Base-by-base conservation (phyloP, 2,329 filamentous ascomycete species). In the Trichoderma breve region DNA sequence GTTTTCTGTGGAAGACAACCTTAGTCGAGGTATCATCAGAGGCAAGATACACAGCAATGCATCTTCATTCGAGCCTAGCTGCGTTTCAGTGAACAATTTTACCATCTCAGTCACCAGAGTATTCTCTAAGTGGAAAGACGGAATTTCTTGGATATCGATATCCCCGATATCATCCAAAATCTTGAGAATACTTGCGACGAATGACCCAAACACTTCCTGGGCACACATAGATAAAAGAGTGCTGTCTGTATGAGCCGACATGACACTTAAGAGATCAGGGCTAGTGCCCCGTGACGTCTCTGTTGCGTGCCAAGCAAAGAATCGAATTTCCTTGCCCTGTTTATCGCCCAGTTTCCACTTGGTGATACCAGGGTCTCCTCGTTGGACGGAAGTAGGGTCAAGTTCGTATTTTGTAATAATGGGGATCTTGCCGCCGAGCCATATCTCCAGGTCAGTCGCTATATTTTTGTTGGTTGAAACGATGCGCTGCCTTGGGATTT, bases 1-100 rank as follows among this genome's bases (percentile, higher is more conserved):
- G 8, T 21, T 47, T n/a, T 21, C 43, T 0, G 2, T 1, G n/a
- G 1, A 21, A 5, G 43, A 47, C 0, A 47, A 18, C 8, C 4
- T 21, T 4, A 47, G 43, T 0, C 43, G 8, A 47, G 43, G 43
- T 47, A 47, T 21, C 18, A 47, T 21, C 4, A 2, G 0, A 47
- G 43, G 18, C 4, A n/a, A 47, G 43, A 47, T 21, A 21, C 43
- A 47, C 4, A 47, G 5, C 1, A 11, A 2, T 21, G 18, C 18
- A 47, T 47, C 43, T n/a, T 47, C 43, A 1, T 47, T 21, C 2
- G 18, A 21, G 43, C 43, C 43, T 11, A 47, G 3, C 4, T 1
- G 43, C 7, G 18, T 3, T 21, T 47, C 18, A 3, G 43, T 3
- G 18, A 47, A 47, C 4, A 21, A 0, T 18, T 47, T 47, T n/a